A percentile compares a stretch with the other conserved stretches of the same genome.
Evolutionary conservation across 192 early-diverging fungal genomes (phyloP).

Genomic region (Coemansia sp.): DNA sequence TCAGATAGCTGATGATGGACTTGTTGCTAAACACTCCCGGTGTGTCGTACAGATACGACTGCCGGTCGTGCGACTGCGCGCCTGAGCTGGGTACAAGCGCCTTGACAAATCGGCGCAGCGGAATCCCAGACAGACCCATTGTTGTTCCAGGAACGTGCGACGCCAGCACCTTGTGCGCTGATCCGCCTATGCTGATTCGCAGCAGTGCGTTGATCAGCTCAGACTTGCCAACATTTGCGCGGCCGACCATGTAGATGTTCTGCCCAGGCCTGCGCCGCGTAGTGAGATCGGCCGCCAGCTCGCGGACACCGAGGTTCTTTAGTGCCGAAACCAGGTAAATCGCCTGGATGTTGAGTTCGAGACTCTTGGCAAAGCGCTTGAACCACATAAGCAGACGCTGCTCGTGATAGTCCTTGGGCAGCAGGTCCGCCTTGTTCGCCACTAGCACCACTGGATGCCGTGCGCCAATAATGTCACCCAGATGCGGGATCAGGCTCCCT

Average conservation of each 20-base stretch:
- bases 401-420: constrained; percentile 58
- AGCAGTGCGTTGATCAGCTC: constrained; percentile 68
- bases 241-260: constrained; percentile 71
- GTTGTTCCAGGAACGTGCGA: constrained; percentile 73
- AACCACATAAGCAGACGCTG: constrained; percentile 60
- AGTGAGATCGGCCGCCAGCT: constrained; percentile 51
- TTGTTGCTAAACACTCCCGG: constrained; percentile 64
- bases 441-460: constrained; percentile 61
- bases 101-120: constrained; percentile 57
- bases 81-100: constrained; percentile 41
- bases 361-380: constrained; percentile 45
- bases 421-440: constrained; percentile 71
- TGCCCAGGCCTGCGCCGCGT: constrained; percentile 39
- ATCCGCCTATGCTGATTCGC: constrained; percentile 52
- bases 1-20: constrained; percentile 53
- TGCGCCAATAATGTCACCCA: constrained; percentile 56
- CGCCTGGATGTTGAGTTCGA: constrained; percentile 38
- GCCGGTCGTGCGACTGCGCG: constrained; percentile 31
- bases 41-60: constrained; percentile 58
- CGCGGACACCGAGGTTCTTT: constrained; percentile 58
- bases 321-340: constrained; percentile 62
- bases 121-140: constrained; percentile 61
- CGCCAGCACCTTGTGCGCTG: constrained; percentile 57
- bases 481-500: constrained; percentile 55
- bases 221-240: constrained; percentile 77